A percentile compares a stretch with the other conserved stretches of the same genome.
phyloP scores from a whole-genome alignment of 1,284 basidiomycete genomes.

The Ustilago hordei region DNA sequence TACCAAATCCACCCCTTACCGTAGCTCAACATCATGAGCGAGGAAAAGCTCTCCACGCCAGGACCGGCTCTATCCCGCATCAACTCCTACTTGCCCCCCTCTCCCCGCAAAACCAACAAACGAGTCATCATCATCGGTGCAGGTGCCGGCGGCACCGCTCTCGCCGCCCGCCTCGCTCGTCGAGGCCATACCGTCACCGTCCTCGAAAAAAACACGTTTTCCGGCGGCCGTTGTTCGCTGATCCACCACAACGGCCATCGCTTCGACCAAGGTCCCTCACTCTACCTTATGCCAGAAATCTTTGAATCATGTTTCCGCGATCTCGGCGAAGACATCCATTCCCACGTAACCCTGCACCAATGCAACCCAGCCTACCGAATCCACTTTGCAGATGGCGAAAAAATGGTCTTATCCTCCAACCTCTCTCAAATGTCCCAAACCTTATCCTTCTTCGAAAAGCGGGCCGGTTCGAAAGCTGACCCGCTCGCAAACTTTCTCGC shows the following conservation, averaged over 20 bases:
- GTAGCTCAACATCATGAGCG: not conserved
- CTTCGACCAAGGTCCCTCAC: slow-evolving; percentile 71
- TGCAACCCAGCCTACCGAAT: slow-evolving; percentile 63
- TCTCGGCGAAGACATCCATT: slow-evolving; percentile 71
- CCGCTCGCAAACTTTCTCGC: slow-evolving; percentile 66
- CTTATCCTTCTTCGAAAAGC: slow-evolving; percentile 72
- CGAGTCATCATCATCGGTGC: slow-evolving; percentile 70
- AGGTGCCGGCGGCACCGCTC: slow-evolving; percentile 72
- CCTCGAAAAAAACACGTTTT: slow-evolving; percentile 67
- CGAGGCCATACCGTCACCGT: slow-evolving; percentile 72
- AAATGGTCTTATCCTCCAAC: slow-evolving; percentile 71
- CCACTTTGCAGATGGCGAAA: slow-evolving; percentile 62
- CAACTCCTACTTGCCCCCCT: slow-evolving; percentile 12
- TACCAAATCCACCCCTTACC: not conserved
- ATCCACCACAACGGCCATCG: slow-evolving; percentile 72
- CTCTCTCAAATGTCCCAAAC: slow-evolving; percentile 71
- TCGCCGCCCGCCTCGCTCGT: slow-evolving; percentile 72
- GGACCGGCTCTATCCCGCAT: slow-evolving; percentile 21
- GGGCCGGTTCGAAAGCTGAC: slow-evolving; percentile 70
- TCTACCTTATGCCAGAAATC: slow-evolving; percentile 72
- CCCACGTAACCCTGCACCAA: slow-evolving; percentile 70
- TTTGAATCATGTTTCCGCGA: slow-evolving; percentile 72
- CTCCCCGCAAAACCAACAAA: slow-evolving; percentile 29
- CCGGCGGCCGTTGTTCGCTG: slow-evolving; percentile 73
- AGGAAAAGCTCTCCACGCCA: not conserved